These are phyloP conservation scores for Vanrija sp. DNA, from an alignment of 1,284 basidiomycete species.

Conservation along the genomic window DNA sequence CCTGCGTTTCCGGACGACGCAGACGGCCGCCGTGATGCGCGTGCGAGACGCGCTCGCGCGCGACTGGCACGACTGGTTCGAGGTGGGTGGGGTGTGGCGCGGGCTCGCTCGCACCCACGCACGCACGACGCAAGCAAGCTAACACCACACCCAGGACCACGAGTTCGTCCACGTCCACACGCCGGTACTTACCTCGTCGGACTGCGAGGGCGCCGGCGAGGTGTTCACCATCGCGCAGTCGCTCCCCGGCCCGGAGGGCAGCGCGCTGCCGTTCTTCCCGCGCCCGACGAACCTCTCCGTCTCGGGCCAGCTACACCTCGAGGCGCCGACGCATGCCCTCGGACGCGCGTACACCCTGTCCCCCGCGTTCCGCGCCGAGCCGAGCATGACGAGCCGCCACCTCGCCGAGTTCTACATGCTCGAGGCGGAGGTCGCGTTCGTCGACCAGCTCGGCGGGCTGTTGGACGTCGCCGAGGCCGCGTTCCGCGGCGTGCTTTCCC, in stretches of 20 bases:
- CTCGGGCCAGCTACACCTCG: constrained; percentile 91
- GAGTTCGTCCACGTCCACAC: constrained; percentile 78
- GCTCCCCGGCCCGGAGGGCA: constrained; percentile 7
- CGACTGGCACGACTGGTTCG: constrained; percentile 61
- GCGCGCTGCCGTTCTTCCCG: constrained; percentile 37
- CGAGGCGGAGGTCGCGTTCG: constrained; percentile 82
- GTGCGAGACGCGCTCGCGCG: constrained; percentile 61
- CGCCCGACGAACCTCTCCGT: constrained; percentile 80
- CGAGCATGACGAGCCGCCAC: constrained; percentile 82
- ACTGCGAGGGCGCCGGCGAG: constrained; percentile 98
- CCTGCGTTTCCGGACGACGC: constrained; percentile 70
- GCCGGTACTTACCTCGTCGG: constrained; percentile 82
- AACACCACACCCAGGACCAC: too few relatives aligned
- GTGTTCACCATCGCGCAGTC: constrained; percentile 63
- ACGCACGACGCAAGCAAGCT: too few relatives aligned
- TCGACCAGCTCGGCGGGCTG: constrained; percentile 54
- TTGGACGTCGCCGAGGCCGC: constrained; percentile 69
- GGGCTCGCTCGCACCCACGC: too few relatives aligned
- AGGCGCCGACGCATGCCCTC: constrained; percentile 74
- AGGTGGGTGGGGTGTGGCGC: constrained; percentile 55
- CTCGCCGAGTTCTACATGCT: constrained; percentile 99
- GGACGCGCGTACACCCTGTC: constrained; percentile 84
- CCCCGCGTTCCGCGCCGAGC: constrained; percentile 90
- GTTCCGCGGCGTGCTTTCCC: constrained; percentile 25
- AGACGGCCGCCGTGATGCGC: constrained; percentile 68